A percentile compares a stretch with the other conserved stretches of the same genome.
Conservation (phyloP, 2,329 filamentous ascomycete genomes). For the Ophiostoma sp. region DNA sequence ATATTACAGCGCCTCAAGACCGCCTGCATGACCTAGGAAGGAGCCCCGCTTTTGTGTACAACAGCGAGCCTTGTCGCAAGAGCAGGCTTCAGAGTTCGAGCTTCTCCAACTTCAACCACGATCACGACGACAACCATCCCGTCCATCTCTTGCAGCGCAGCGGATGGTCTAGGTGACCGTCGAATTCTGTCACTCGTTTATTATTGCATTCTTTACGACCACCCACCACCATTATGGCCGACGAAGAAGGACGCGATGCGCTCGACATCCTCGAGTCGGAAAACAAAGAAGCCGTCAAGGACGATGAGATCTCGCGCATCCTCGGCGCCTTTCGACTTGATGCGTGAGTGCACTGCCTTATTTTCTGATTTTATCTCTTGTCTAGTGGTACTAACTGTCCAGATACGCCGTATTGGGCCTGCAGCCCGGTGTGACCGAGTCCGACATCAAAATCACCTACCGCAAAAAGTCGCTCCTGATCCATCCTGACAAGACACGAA, state of each 20-base stretch:
- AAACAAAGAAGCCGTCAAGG: conserved; percentile 91
- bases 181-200: background rate
- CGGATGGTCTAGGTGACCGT: too few relatives aligned
- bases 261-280: conserved; percentile 80
- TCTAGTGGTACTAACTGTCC: background rate
- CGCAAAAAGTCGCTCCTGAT: conserved; percentile 98
- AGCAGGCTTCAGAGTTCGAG: background rate
- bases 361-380: background rate
- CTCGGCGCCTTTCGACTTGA: conserved; percentile 80
- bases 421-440: conserved; percentile 90
- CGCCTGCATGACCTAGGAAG: background rate
- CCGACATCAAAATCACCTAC: conserved; percentile 92
- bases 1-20: background rate
- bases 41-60: conserved; percentile 4
- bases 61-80: background rate
- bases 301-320: conserved; percentile 94
- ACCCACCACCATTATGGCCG: conserved; percentile 26
- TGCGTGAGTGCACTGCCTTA: conserved; percentile 46
- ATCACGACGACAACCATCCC: background rate
- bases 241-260: conserved; percentile 55
- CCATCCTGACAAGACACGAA: conserved; percentile 96
- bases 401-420: conserved; percentile 94
- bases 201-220: background rate
- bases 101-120: background rate
- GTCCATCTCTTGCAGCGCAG: background rate